Evolutionary conservation across 2,329 filamentous ascomycete genomes (phyloP), one percentile per base, ranked within the genome.

Genomic region (Calonectria pauciramosa): DNA sequence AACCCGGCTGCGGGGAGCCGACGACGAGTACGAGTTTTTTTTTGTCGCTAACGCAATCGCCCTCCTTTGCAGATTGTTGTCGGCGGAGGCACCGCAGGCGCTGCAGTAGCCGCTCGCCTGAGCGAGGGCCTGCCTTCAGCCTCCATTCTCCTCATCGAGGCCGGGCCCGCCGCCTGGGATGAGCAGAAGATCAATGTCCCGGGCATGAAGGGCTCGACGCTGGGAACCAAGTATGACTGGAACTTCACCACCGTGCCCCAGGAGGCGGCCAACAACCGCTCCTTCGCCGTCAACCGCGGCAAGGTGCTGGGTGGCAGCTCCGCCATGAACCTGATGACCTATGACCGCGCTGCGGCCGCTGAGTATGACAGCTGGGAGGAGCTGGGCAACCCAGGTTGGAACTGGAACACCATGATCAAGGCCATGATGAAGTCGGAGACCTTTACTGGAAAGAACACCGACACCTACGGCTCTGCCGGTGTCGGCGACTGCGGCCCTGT

Each of bases 291-390:
- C 56, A 86, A 86, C 30, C 84, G 88, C 8, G 89, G 87, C 41
- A 87, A 87, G 66, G 86, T 89, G 0, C 83, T 91, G 0, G 89
- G 89, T 7, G 89, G 89, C 13, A 87, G 86, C 18, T 87, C 76
- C 0, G 71, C 76, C 18, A 68, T 78, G 67, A 78, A 77, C 26
- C 69, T 78, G 83, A 13, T 86, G 64, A 83, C 82, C 71, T 86
- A 85, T 54, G 83, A 86, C 71, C 81, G 85, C 5, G 84, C 84
- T 2, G 71, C 82, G 4, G 80, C 82, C 2, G 77, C 81, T 23
- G 85, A 86, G 70, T 86, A 86, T 28, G 82, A 86, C 30, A 78
- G 80, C 26, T 86, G 85, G 85, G 82, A 79, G 13, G 80, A 82
- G n/a, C 75, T 87, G 1, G 85, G 84, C 0, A 86, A 82, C 44